Evolutionary conservation across 2,329 filamentous ascomycete genomes (phyloP).

Genomic region (Aulographum hederae): DNA sequence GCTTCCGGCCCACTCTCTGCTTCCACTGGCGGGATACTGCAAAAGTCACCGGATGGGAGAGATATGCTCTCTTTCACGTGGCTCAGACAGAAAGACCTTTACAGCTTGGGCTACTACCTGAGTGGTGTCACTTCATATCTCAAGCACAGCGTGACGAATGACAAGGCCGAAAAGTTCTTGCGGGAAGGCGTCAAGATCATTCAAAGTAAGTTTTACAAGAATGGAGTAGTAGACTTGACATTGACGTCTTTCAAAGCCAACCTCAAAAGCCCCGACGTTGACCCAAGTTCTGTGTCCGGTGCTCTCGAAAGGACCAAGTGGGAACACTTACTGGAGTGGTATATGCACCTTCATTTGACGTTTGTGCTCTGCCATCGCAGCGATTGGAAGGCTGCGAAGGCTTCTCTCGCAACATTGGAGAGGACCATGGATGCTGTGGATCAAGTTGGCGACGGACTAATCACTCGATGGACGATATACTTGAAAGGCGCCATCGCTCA

Average conservation of each 20-base stretch:
- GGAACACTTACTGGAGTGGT: constrained; percentile 47
- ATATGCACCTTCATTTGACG: constrained; percentile 52
- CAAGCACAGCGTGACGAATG: constrained; percentile 30
- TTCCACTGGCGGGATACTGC: constrained; percentile 26
- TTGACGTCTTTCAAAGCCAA: background rate
- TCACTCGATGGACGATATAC: constrained; percentile 45
- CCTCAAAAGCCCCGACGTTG: background rate
- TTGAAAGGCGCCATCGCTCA: constrained; percentile 60
- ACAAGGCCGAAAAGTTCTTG: constrained; percentile 37
- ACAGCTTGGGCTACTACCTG: constrained; percentile 39
- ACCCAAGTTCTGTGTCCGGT: background rate
- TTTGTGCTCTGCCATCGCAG: constrained; percentile 52
- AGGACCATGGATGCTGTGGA: constrained; percentile 9
- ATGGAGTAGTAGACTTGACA: background rate
- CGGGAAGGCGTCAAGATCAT: constrained; percentile 36
- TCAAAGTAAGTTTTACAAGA: constrained; percentile 16
- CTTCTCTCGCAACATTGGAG: constrained; percentile 36
- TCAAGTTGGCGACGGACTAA: constrained; percentile 16
- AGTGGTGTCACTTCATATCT: constrained; percentile 36
- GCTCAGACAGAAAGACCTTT: constrained; percentile 41
- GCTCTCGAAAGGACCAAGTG: constrained; percentile 28
- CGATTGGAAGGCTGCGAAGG: constrained; percentile 47
- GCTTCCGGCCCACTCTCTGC: constrained; percentile 14
- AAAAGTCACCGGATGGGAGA: constrained; percentile 16
- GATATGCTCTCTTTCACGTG: constrained; percentile 36